Conservation (phyloP, 225 moss, liverwort and hornwort species). For the Bryum argenteum region DNA sequence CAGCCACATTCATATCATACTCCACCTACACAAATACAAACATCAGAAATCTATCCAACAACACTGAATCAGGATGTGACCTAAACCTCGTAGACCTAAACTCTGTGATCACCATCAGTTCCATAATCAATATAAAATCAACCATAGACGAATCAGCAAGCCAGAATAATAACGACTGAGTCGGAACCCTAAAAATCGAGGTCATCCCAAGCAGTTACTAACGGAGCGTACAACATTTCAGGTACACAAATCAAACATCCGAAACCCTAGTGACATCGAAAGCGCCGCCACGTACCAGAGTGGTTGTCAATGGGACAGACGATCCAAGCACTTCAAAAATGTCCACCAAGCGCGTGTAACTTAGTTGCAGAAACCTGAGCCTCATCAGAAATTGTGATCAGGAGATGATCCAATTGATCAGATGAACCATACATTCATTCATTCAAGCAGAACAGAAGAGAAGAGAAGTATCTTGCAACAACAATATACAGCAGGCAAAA, state of each 20-base stretch:
- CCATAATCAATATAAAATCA: neutral
- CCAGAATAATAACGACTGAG: neutral
- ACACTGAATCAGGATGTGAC: neutral
- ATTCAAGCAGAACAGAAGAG: constrained; percentile 4
- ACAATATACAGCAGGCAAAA: neutral
- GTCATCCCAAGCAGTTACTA: neutral
- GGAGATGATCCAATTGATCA: neutral
- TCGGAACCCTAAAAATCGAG: constrained; percentile 11
- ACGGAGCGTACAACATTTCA: neutral
- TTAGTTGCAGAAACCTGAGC: neutral
- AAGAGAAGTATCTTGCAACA: neutral
- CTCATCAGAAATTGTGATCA: neutral
- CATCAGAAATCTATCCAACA: neutral
- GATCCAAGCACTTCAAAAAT: constrained; percentile 3
- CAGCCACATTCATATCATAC: neutral
- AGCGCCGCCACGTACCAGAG: constrained; percentile 37
- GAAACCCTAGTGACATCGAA: constrained; percentile 19
- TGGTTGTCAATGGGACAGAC: neutral
- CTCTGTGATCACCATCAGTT: neutral
- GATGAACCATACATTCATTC: neutral
- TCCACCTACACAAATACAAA: too few species aligned
- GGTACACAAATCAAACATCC: neutral
- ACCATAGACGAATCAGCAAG: neutral
- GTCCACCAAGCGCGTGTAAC: neutral
- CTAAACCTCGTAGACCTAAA: constrained; percentile 22